Conservation (phyloP, 768 basidiomycete species). For the Phanerodontia chrysosporium region DNA sequence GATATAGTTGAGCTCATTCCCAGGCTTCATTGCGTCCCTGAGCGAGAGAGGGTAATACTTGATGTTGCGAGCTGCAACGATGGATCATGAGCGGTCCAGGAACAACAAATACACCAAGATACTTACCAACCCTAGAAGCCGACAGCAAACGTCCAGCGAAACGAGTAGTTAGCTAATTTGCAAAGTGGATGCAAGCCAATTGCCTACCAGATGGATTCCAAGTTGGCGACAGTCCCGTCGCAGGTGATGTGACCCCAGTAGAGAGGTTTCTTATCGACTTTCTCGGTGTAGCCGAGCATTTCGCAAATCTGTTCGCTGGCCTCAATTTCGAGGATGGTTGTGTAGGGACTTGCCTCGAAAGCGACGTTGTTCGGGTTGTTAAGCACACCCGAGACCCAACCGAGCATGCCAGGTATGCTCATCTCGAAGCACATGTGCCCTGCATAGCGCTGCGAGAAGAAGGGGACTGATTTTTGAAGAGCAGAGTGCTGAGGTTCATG, state of each 20-base stretch:
- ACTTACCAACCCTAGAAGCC: background rate
- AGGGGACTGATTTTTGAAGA: slow-evolving; percentile 33
- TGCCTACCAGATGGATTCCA: slow-evolving; percentile 42
- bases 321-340: slow-evolving; percentile 33
- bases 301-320: slow-evolving; percentile 37
- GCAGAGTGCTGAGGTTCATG: slow-evolving; percentile 14
- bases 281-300: slow-evolving; percentile 34
- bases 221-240: slow-evolving; percentile 41
- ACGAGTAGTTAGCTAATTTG: background rate
- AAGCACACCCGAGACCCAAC: slow-evolving; percentile 16
- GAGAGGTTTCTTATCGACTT: slow-evolving; percentile 1
- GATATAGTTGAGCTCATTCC: slow-evolving; percentile 28
- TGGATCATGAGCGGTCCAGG: background rate
- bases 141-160: background rate
- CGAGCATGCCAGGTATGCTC: slow-evolving; percentile 28
- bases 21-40: slow-evolving; percentile 25
- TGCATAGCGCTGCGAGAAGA: slow-evolving; percentile 36
- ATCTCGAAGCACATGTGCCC: slow-evolving; percentile 38
- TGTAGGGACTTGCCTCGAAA: slow-evolving; percentile 36
- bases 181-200: background rate
- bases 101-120: background rate
- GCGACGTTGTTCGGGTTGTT: slow-evolving; percentile 45
- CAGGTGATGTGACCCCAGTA: slow-evolving; percentile 42
- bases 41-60: slow-evolving; percentile 44
- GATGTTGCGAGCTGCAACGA: slow-evolving; percentile 37